Base-by-base conservation (phyloP, 176 grass and related monocot genomes). In the Triticum turgidum region DNA sequence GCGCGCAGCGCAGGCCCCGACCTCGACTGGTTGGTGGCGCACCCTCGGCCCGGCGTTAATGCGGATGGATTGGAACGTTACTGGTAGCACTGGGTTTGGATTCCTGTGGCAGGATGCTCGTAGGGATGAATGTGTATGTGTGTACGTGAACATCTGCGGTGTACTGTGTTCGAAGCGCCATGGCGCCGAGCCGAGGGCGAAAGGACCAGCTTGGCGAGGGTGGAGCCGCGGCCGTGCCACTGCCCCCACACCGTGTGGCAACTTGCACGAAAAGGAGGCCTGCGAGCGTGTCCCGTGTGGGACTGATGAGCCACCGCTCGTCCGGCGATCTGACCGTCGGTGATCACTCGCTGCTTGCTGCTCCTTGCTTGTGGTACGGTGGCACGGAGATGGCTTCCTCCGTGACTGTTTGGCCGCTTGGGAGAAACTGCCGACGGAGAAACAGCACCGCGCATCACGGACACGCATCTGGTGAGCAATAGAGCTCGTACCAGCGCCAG, bases 381-480 rank as follows among this genome's bases (percentile, higher is more conserved):
- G 89, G 72, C 88, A 83, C 88, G 11, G 80, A 24, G 67, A 78
- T 52, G 78, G 71, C 41, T 68, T 54, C 38, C 42, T 70, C 62
- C 71, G 27, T 33, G 13, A 54, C 77, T 15, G 61, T 70, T 52
- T n/a, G 63, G 17, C 70, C 21, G 77, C 69, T 61, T 34, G 6
- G 34, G 20, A 76, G 42, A 78, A 77, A 10, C 12, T 42, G 63
- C 47, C 71, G 38, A 49, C 13, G 15, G 29, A 18, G 49, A 4
- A 42, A 18, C 0, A 33, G 82, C 44, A 4, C n/a, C 14, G 83
- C 5, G 10, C 69, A 64, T 12, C 58, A 4, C 24, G 15, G 14
- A 11, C 51, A 20, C 18, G 2, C 29, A 5, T 69, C 32, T 15
- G 61, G 45, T 67, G 17, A 66, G 2, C 79, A 22, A 30, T 51